Conservation (phyloP, 164 flowering plant genomes). For the Malania oleifera region DNA sequence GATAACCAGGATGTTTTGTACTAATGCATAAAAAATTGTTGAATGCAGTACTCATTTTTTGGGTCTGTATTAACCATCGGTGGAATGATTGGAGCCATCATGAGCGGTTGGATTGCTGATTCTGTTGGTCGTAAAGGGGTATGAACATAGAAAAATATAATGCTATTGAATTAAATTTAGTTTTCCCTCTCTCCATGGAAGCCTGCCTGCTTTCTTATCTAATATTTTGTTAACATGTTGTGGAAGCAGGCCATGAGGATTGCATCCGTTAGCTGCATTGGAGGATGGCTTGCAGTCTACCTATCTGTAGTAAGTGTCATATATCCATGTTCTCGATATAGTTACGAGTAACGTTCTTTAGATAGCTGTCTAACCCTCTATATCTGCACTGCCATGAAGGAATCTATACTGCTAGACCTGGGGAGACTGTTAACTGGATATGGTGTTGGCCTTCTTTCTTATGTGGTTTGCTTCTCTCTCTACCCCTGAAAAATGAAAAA, state of each 20-base stretch:
- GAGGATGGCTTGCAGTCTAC: slow-evolving; percentile 38
- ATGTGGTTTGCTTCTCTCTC: too few relatives aligned
- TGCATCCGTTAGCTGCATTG: slow-evolving; percentile 19
- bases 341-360: neutral
- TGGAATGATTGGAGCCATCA: slow-evolving; percentile 28
- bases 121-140: slow-evolving; percentile 25
- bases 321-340: neutral
- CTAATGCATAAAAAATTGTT: neutral
- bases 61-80: slow-evolving; percentile 32
- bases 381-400: too few relatives aligned
- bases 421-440: slow-evolving; percentile 37
- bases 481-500: too few relatives aligned
- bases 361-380: slow-evolving; percentile 4
- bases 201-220: neutral
- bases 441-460: slow-evolving; percentile 36
- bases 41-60: slow-evolving; percentile 28
- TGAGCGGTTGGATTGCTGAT: slow-evolving; percentile 32
- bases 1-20: too few relatives aligned
- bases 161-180: neutral
- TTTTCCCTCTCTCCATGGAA: neutral
- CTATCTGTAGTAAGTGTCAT: slow-evolving; percentile 27
- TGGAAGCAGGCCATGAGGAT: slow-evolving; percentile 40
- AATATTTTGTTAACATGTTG: neutral
- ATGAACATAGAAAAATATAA: too few relatives aligned
- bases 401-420: slow-evolving; percentile 33